phyloP scores from a whole-genome alignment of 768 basidiomycete species.

The Tremella yokohamensis region DNA sequence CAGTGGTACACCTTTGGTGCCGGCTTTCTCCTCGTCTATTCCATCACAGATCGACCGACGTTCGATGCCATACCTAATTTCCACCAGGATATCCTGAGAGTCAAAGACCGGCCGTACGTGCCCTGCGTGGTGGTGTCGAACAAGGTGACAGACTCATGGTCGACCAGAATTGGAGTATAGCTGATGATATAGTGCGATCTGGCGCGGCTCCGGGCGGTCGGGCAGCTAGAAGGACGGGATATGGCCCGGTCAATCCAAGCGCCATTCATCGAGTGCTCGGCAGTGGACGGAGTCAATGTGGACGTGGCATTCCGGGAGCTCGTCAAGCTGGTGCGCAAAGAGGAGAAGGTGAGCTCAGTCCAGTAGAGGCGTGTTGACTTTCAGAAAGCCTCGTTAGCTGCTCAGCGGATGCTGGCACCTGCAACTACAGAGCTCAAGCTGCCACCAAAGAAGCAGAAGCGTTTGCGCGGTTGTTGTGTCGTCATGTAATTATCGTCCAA shows the following conservation, averaged over 20 bases:
- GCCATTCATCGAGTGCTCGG: constrained; percentile 55
- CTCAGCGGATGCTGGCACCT: not conserved
- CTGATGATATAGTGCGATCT: constrained; percentile 45
- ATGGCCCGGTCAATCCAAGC: constrained; percentile 49
- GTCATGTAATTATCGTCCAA: not conserved
- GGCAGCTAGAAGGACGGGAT: constrained; percentile 44
- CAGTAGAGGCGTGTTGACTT: too few relatives aligned
- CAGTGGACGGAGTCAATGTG: constrained; percentile 55
- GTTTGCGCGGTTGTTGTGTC: not conserved
- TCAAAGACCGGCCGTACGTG: constrained; percentile 55
- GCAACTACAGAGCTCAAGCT: not conserved
- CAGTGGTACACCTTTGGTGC: constrained; percentile 53
- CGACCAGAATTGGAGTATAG: not conserved
- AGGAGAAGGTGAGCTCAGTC: constrained; percentile 50
- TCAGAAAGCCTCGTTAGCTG: not conserved
- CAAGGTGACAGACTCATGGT: constrained; percentile 46
- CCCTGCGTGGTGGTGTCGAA: constrained; percentile 56
- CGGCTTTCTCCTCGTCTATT: constrained; percentile 57
- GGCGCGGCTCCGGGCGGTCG: constrained; percentile 28
- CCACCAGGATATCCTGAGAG: constrained; percentile 54
- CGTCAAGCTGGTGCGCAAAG: constrained; percentile 53
- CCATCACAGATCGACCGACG: constrained; percentile 55
- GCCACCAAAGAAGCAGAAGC: not conserved
- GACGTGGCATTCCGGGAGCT: constrained; percentile 55
- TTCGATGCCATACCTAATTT: constrained; percentile 55